A percentile compares a stretch with the other conserved stretches of the same genome.
These are phyloP conservation scores for Pseudogymnoascus sp. DNA, from an alignment of 2,329 filamentous ascomycete species.

Conservation along the genomic window DNA sequence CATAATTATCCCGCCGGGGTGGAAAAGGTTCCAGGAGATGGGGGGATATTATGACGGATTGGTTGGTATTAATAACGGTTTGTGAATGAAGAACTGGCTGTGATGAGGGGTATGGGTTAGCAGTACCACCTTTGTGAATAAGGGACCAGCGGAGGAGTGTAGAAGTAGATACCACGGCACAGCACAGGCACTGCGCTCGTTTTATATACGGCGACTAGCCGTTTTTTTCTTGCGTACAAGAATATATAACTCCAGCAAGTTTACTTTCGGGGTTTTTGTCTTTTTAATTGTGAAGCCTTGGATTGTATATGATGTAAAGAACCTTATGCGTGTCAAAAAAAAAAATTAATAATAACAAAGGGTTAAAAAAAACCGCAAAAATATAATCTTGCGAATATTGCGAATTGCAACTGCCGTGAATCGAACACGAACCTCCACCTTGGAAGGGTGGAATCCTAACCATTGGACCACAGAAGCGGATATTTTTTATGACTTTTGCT, in stretches of 20 bases:
- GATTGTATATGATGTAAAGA: neutral
- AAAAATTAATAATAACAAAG: too few relatives aligned
- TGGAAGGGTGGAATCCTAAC: conserved; percentile 13
- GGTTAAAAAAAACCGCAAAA: too few relatives aligned
- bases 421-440: conserved; percentile 8
- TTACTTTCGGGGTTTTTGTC: neutral
- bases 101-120: neutral
- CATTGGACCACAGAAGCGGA: conserved; percentile 9
- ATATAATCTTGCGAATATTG: neutral
- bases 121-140: neutral
- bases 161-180: conserved; percentile 5
- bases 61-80: neutral
- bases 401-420: conserved; percentile 5
- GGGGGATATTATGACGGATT: neutral
- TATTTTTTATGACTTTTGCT: neutral
- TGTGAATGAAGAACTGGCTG: neutral
- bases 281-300: neutral
- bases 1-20: neutral
- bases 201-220: neutral
- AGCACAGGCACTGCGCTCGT: neutral
- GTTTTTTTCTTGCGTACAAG: conserved; percentile 2
- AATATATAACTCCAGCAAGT: neutral
- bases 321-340: too few relatives aligned
- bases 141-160: neutral
- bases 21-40: neutral